Base-by-base conservation (phyloP, 176 grass and related monocot genomes). In the Bromus sterilis region DNA sequence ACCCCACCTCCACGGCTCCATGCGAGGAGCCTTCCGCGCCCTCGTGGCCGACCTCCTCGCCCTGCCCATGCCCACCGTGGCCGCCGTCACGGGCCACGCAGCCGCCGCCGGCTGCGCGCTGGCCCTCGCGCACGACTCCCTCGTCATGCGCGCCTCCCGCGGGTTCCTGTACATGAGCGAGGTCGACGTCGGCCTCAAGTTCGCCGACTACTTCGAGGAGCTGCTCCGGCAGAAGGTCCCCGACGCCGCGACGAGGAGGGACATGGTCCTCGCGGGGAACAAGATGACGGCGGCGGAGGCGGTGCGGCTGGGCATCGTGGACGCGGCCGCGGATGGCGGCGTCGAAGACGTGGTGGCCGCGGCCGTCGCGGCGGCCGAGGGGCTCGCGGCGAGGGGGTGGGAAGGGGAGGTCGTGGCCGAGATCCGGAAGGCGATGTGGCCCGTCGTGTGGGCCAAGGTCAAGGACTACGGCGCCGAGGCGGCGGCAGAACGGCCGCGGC, bases 121-220 rank as follows among this genome's bases (percentile, higher is more conserved):
- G 5, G 93, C 76, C 2, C 80, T 97, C 34, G 79, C 55, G 10
- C 91, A 90, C 81, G 94, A 94, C 83, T 60, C 89, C 78, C 65
- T 67, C 28, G 76, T 91, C 14, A 94, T 94, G 94, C 88, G 94
- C 51, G 80, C n/a, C 6, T 51, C 82, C 15, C 83, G 91, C 39
- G 91, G 94, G 7, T 72, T 94, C 91, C 67, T 97, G 29, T 94
- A 92, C 89, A 92, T 88, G 89, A 90, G 91, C 79, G 91, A 97
- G 85, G 86, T 94, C 36, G 72, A 97, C 80, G 61, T 71, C 7
- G 87, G 87, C 29, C 16, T 97, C 29, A 77, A 78, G 78, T 48
- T 97, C 57, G 41, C 74, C 3, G 73, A 77, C 29, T 91, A 41
- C 83, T 86, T 97, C 80, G 79, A 23, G 40, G 57, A 80, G 59